Percentiles rank a stretch among this genome's conserved stretches.
Conservation (phyloP, 208 protist genomes). For the Phytomonas sp. region DNA sequence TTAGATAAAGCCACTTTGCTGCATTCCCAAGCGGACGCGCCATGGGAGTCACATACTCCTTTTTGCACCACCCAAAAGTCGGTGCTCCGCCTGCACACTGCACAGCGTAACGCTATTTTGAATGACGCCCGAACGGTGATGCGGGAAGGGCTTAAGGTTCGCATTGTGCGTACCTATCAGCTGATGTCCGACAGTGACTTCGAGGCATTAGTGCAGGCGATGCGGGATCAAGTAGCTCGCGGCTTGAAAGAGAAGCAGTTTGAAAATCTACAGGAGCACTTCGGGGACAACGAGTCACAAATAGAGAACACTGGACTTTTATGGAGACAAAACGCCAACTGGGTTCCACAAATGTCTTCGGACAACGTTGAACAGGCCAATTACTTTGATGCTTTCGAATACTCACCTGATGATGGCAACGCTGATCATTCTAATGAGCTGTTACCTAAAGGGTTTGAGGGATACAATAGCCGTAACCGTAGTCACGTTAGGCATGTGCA, state of each 20-base stretch:
- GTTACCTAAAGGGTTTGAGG: neutral
- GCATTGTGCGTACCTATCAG: constrained; percentile 79
- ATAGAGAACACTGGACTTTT: constrained; percentile 41
- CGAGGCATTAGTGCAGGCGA: constrained; percentile 56
- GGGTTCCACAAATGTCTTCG: constrained; percentile 8
- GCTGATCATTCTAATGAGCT: neutral
- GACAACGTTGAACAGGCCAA: constrained; percentile 14
- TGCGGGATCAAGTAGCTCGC: constrained; percentile 52
- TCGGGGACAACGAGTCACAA: constrained; percentile 59
- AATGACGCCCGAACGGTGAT: constrained; percentile 64
- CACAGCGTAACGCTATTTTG: constrained; percentile 74
- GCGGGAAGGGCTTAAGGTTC: constrained; percentile 51
- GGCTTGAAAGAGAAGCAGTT: constrained; percentile 65
- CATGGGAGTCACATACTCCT: constrained; percentile 66
- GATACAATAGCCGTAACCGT: neutral
- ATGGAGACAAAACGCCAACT: constrained; percentile 42
- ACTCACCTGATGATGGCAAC: constrained; percentile 20
- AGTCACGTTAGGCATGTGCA: neutral
- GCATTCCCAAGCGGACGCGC: constrained; percentile 65
- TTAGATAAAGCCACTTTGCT: constrained; percentile 41
- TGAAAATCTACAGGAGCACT: constrained; percentile 58
- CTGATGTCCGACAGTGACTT: constrained; percentile 84
- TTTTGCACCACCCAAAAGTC: constrained; percentile 58
- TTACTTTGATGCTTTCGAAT: constrained; percentile 17
- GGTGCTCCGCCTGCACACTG: constrained; percentile 71